Evolutionary conservation across 305 asterid genomes (phyloP).

Genomic region (Solanum hybrid): DNA sequence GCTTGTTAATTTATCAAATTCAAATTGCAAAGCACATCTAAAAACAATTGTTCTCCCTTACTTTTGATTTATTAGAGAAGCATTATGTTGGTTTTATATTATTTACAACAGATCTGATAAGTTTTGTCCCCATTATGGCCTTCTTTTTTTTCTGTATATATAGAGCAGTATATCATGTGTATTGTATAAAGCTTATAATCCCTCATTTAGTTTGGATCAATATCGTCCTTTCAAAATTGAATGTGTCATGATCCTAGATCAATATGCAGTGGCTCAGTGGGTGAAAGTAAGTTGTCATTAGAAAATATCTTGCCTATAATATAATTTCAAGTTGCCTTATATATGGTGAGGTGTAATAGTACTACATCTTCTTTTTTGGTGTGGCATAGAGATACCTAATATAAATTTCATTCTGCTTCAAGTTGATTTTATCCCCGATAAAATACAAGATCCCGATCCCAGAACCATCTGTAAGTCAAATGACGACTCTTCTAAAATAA

Average conservation of each 20-base stretch:
- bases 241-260: neutral
- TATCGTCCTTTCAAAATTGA: neutral
- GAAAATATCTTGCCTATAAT: neutral
- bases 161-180: neutral
- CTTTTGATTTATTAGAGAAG: neutral
- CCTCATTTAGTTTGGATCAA: neutral
- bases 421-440: neutral
- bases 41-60: neutral
- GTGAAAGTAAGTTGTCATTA: neutral
- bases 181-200: neutral
- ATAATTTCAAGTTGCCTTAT: neutral
- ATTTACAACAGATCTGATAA: neutral
- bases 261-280: neutral
- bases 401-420: neutral
- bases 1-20: neutral
- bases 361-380: neutral
- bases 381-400: neutral
- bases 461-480: slow-evolving; percentile 67
- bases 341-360: neutral
- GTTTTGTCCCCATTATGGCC: neutral
- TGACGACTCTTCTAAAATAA: neutral
- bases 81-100: neutral
- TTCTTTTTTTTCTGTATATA: neutral
- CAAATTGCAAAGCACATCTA: neutral
- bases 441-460: slow-evolving; percentile 72